Base-by-base conservation (phyloP, 1,284 basidiomycete genomes). In the Naganishia sp. region DNA sequence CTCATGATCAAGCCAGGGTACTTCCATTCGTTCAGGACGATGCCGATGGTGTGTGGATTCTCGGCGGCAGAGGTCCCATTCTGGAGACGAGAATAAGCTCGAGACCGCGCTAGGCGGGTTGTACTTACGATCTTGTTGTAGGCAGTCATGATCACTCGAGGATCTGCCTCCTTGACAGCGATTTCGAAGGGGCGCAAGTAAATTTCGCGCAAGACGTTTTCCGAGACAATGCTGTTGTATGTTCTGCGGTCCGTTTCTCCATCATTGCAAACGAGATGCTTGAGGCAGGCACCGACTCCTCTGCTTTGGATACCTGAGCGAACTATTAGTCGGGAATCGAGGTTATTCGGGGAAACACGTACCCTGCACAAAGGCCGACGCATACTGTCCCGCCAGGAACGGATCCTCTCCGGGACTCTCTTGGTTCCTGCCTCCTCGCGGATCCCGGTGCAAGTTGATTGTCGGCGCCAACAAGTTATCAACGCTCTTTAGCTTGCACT, bases 181-280 rank as follows among this genome's bases (percentile, higher is more conserved):
- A 92, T 81, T 85, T 90, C 89, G 81, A 92, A 92, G 0, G 88
- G 87, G 82, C 88, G 85, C 46, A 92, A 82, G 77, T 92, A 92
- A 55, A 93, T 84, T 76, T 93, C 90, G 33, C 89, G 84, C 50
- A 93, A 81, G 0, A 90, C 87, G 36, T 90, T 85, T 67, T 84
- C 83, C 71, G 82, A 82, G 55, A 86, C 78, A 49, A 83, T 57
- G 39, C 56, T 57, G 81, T 73, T 64, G 66, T 60, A 63, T 42
- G 70, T 71, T 54, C 67, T 64, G 25, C 73, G 69, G 31, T 68
- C 81, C 59, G 73, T 83, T 82, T 86, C 79, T 79, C 84, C 70
- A 81, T 83, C 57, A 81, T 84, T 75, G 82, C 82, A 66, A 36
- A 75, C 60, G 39, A 67, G 71, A 64, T 73, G 71, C 64, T 70